These are phyloP conservation scores for Tricladium varicosporioides DNA, from an alignment of 2,329 filamentous ascomycete genomes.

Conservation along the genomic window DNA sequence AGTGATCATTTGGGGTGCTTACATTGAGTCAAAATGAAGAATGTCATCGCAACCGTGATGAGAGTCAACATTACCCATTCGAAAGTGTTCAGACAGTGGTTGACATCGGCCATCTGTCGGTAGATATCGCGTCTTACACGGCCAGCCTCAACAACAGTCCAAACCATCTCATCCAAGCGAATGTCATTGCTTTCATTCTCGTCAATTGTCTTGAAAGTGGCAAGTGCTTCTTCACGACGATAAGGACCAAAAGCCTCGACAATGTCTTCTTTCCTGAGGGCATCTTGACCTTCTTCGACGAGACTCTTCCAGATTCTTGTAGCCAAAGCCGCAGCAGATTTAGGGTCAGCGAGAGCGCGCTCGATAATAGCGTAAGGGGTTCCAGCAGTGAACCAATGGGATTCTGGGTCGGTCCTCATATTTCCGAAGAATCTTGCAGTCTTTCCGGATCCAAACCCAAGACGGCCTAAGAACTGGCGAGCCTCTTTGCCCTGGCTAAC, in stretches of 20 bases:
- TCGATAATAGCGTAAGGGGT: conserved; percentile 84
- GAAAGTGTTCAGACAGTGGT: conserved; percentile 84
- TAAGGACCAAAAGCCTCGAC: conserved; percentile 77
- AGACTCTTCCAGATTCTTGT: conserved; percentile 96
- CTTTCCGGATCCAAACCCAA: conserved; percentile 90
- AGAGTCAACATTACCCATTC: conserved; percentile 80
- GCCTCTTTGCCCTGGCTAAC: conserved; percentile 7
- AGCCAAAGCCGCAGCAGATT: conserved; percentile 82
- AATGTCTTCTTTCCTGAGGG: conserved; percentile 75
- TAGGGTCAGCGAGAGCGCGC: conserved; percentile 77
- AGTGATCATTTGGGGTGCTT: conserved; percentile 36
- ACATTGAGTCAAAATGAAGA: conserved; percentile 71
- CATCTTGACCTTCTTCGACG: conserved; percentile 80
- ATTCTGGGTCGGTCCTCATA: conserved; percentile 50
- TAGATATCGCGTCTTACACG: conserved; percentile 82
- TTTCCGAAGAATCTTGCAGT: conserved; percentile 94
- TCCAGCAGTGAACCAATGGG: not conserved
- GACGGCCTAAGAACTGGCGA: not conserved
- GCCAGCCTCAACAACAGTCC: conserved; percentile 74
- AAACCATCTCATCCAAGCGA: conserved; percentile 88
- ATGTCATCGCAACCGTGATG: conserved; percentile 66
- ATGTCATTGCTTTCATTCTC: conserved; percentile 90
- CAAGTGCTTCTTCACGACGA: conserved; percentile 73
- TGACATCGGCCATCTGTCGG: conserved; percentile 93
- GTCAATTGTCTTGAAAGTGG: conserved; percentile 78